phyloP scores from a whole-genome alignment of 768 basidiomycete species.

The Kwoniella sp. region DNA sequence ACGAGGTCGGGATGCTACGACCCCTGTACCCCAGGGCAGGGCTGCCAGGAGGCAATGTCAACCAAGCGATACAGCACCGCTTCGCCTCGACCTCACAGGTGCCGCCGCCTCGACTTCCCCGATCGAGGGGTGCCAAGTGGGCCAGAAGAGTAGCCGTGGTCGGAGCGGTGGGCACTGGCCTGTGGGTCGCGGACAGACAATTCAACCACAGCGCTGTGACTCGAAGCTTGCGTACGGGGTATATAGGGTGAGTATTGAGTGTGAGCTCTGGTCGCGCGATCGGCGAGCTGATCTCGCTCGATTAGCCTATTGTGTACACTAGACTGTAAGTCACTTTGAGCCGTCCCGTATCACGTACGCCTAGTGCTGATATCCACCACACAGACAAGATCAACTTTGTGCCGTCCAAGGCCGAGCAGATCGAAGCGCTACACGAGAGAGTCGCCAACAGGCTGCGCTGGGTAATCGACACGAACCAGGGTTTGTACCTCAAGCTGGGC shows the following conservation, averaged over 20 bases:
- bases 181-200: slow-evolving; percentile 55
- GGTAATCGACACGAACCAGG: slow-evolving; percentile 71
- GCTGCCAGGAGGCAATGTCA: too few relatives aligned
- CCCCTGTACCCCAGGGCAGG: too few relatives aligned
- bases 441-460: slow-evolving; percentile 72
- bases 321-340: slow-evolving; percentile 37
- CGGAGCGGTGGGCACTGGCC: slow-evolving; percentile 51
- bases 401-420: slow-evolving; percentile 61
- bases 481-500: slow-evolving; percentile 52
- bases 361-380: not conserved
- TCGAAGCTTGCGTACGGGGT: slow-evolving; percentile 59
- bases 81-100: too few relatives aligned
- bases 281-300: slow-evolving; percentile 1
- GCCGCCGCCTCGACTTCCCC: too few relatives aligned
- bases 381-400: slow-evolving; percentile 87
- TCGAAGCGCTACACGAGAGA: slow-evolving; percentile 76
- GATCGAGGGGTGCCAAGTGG: slow-evolving; percentile 25
- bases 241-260: slow-evolving; percentile 54
- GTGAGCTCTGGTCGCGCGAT: not conserved
- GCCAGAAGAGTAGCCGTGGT: slow-evolving; percentile 18
- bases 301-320: slow-evolving; percentile 40
- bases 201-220: slow-evolving; percentile 61
- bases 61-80: too few relatives aligned
- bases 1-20: too few relatives aligned
- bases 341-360: too few relatives aligned